These are phyloP conservation scores for Hippophae gyantsensis DNA, from an alignment of 306 rosid genomes.

Conservation along the genomic window DNA sequence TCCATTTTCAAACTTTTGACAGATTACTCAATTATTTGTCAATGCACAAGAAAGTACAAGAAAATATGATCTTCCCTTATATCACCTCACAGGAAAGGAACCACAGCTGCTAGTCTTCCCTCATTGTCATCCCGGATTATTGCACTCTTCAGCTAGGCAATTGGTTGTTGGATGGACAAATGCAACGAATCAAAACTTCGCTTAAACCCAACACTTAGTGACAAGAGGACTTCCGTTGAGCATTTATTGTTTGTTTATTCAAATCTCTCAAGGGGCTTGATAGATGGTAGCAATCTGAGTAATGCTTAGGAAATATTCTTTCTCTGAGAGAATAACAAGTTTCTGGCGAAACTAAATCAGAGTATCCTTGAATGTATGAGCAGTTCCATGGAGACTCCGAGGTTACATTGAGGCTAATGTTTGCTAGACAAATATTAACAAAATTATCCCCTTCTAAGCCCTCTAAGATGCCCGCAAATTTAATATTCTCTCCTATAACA, in stretches of 20 bases:
- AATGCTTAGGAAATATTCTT: constrained; percentile 48
- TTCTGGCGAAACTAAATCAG: constrained; percentile 47
- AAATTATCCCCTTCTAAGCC: constrained; percentile 60
- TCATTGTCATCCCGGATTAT: constrained; percentile 35
- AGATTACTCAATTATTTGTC: constrained; percentile 45
- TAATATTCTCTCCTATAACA: constrained; percentile 44
- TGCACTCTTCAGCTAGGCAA: constrained; percentile 12
- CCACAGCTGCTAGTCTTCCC: constrained; percentile 36
- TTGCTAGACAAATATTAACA: constrained; percentile 48
- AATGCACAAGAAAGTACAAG: constrained; percentile 47
- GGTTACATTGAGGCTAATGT: constrained; percentile 39
- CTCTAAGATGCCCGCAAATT: constrained; percentile 50
- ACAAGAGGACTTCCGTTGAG: constrained; percentile 24
- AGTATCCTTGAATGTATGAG: constrained; percentile 51
- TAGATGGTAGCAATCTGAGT: constrained; percentile 56
- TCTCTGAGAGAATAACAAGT: constrained; percentile 44
- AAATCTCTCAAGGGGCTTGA: constrained; percentile 29
- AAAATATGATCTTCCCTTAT: constrained; percentile 33
- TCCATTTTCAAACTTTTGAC: constrained; percentile 37
- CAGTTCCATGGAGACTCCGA: constrained; percentile 66
- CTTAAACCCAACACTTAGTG: constrained; percentile 32
- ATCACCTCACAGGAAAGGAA: constrained; percentile 30
- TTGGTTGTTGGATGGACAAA: constrained; percentile 30
- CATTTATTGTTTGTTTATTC: constrained; percentile 30
- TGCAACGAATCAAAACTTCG: constrained; percentile 36